Base-by-base conservation (phyloP, 2,329 filamentous ascomycete species). In the Penicillium vulpinum region DNA sequence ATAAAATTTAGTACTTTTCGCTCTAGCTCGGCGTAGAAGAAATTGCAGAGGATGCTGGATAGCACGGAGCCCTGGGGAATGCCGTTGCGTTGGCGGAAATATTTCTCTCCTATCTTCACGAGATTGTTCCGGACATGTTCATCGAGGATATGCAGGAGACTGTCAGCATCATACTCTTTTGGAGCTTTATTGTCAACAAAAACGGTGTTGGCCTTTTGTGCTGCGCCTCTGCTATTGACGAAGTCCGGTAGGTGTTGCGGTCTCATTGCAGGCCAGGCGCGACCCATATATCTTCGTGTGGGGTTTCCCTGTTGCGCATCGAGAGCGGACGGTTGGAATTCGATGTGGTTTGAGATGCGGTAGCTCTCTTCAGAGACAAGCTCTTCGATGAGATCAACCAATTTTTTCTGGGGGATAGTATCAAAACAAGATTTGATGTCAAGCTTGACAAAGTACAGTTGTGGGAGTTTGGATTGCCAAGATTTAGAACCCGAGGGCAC, bases 391-490 rank as follows among this genome's bases (percentile, higher is more conserved):
- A 97, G 78, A 24, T 80, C 71, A 33, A 97, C 69, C 18, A 97
- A 79, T 1, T 85, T 84, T 26, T 83, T 75, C 71, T 97, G 94
- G 0, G 94, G 94, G 43, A 99, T 97, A 0, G 90, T 96, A 73
- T 99, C 94, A 71, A 97, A 99, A 65, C 93, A 96, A 2, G 91
- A 86, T 70, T 90, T 85, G 21, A 99, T 92, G 69, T 99, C 94
- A 13, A 96, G 80, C 71, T 99, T 99, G 58, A 88, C 92, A 74
- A 97, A 96, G 74, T 90, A 97, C 1, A 97, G 75, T 5, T 74
- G 79, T 89, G 70, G 60, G 21, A 59, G 0, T 62, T 73, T 35
- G 22, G 51, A 24, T 31, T 52, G 22, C 18, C 28, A 44, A 43
- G 24, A 21, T 26, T 44, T 50, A 22, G 15, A n/a, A 15, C 1